phyloP scores from a whole-genome alignment of 2,329 filamentous ascomycete genomes.

The Emmonsiellopsis sp. region DNA sequence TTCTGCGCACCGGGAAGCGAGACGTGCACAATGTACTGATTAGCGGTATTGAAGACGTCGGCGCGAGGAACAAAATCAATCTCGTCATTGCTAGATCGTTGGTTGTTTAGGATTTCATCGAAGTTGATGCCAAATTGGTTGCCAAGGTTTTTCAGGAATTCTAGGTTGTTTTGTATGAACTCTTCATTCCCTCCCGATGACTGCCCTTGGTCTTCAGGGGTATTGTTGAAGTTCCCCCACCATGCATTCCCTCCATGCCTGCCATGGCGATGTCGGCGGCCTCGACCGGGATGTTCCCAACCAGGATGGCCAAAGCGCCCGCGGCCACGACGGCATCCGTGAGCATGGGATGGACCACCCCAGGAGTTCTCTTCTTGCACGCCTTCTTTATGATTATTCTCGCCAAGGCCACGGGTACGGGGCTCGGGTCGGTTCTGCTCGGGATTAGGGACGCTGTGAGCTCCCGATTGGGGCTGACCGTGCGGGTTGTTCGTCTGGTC shows the following conservation, averaged over 20 bases:
- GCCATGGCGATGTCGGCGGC: background rate
- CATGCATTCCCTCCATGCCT: background rate
- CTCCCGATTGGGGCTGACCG: background rate
- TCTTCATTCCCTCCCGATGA: background rate
- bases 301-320: background rate
- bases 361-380: background rate
- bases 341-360: background rate
- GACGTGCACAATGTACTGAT: constrained; percentile 59
- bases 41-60: constrained; percentile 64
- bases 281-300: background rate
- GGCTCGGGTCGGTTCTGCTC: background rate
- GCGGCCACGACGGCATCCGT: constrained; percentile 2
- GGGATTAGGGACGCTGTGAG: background rate
- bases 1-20: constrained; percentile 72
- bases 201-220: background rate
- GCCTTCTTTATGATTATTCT: background rate
- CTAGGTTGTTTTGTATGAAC: background rate
- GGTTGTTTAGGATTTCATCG: constrained; percentile 12
- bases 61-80: constrained; percentile 30
- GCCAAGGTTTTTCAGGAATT: constrained; percentile 13
- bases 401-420: background rate
- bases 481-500: background rate
- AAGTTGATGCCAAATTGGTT: constrained; percentile 23
- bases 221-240: background rate
- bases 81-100: constrained; percentile 6